These are phyloP conservation scores for Colletotrichum sp. DNA, from an alignment of 2,329 filamentous ascomycete species.

Conservation along the genomic window DNA sequence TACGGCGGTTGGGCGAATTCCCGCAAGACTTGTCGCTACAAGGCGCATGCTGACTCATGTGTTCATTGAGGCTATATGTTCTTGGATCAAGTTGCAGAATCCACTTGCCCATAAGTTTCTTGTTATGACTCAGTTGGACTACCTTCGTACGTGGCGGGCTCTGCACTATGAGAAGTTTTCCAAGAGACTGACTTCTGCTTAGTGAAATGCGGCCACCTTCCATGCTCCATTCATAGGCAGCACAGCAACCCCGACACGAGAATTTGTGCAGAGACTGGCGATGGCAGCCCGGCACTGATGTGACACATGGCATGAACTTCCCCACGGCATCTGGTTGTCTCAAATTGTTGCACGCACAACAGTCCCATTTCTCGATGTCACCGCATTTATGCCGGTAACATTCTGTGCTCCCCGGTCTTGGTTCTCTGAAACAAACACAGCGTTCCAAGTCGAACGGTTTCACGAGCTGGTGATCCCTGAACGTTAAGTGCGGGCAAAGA, in stretches of 20 bases:
- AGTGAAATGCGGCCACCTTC: not conserved
- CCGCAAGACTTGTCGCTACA: not conserved
- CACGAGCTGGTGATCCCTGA: not conserved
- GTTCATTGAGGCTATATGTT: not conserved
- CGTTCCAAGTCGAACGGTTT: not conserved
- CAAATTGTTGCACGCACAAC: not conserved
- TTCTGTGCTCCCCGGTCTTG: not conserved
- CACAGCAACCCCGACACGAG: not conserved
- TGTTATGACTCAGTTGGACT: not conserved
- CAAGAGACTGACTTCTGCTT: not conserved
- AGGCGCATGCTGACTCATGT: not conserved
- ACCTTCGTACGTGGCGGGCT: not conserved
- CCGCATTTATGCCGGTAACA: not conserved
- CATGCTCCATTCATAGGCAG: not conserved
- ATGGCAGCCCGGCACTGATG: not conserved
- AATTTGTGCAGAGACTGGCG: not conserved
- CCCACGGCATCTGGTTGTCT: not conserved
- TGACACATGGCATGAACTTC: not conserved
- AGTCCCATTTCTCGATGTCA: not conserved
- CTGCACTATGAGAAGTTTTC: not conserved
- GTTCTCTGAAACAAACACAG: not conserved
- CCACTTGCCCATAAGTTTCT: not conserved
- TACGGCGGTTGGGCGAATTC: not conserved
- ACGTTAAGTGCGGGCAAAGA: not conserved
- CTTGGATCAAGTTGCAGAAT: not conserved